Evolutionary conservation across 2,329 filamentous ascomycete species (phyloP), one percentile per base, ranked within the genome.

Genomic region (Aspergillus sp.): DNA sequence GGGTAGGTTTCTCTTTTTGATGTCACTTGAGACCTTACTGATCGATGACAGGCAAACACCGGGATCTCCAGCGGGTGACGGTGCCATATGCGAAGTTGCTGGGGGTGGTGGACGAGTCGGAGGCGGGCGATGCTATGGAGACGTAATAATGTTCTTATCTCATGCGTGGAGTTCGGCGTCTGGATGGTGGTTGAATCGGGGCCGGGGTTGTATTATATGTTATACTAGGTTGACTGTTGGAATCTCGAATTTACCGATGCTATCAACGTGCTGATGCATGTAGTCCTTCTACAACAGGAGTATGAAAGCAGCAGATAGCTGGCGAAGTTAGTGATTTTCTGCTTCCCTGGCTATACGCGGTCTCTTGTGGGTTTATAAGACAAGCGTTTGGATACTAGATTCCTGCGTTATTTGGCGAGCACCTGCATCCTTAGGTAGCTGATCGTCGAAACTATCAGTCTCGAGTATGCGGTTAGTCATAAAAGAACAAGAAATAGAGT

Each of bases 51-150:
- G 59, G 59, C 20, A 97, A 97, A 85, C 93, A 94, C 73, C 86
- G 94, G 51, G 95, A 97, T 67, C 79, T 99, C 26, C 94, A 99
- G 71, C 83, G 94, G 22, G 82, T 96, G 40, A 96, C 90, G n/a
- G 89, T 96, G 22, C 93, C 95, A 57, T 97, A 97, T 70, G 93
- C 93, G 11, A 85, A 89, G 57, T 77, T 91, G n/a, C 77, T 95
- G 19, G 88, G 87, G 33, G 66, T 82, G 52, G 65, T 77, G 9
- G 68, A 72, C 22, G 63, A 64, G 42, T 60, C 64, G 17, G 62
- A 64, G n/a, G 57, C 61, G 26, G 59, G 60, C 2, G 69, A 72
- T 56, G 62, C 66, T n/a, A 72, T 72, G 69, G 67, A 69, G 54
- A 64, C 65, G 52, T 73, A 58, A 64, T 33, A 22, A 22, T 22